Base-by-base conservation (phyloP, 768 basidiomycete genomes). In the Phlebiopsis flavidoalba region DNA sequence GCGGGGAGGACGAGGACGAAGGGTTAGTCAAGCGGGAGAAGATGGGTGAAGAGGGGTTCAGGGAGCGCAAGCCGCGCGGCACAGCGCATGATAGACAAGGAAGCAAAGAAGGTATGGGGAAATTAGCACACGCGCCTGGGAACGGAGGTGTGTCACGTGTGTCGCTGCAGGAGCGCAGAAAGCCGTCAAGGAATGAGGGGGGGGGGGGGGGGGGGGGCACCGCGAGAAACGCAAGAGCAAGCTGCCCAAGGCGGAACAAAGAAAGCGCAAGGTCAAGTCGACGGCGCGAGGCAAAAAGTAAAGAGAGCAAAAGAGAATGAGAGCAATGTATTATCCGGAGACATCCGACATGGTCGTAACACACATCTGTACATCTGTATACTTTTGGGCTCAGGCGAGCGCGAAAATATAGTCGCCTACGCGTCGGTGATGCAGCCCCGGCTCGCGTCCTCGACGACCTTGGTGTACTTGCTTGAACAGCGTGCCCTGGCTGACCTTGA, bases 181-280 rank as follows among this genome's bases (percentile, higher is more conserved):
- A 70, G 86, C 87, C 4, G 84, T 82, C 26, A 98, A 98, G 72
- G 88, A 86, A n/a, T n/a, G n/a, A n/a, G n/a, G n/a, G n/a, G n/a
- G n/a, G n/a, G n/a, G n/a, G n/a, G n/a, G n/a, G n/a, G n/a, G n/a
- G n/a, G n/a, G 58, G 91, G 92, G 72, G 87, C 90, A n/a, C 43
- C 82, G 87, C 68, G 95, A 97, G 76, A 90, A 83, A 72, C 81
- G 96, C 63, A 93, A 94, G 73, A 80, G 83, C 66, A 98, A 98
- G 77, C 93, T 98, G 80, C 91, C 95, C 50, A 98, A 98, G 71
- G 86, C 89, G 46, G 93, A 96, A n/a, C n/a, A n/a, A 75, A 98
- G 98, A 79, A 93, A 93, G 77, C 82, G 85, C 46, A 83, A 83
- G 64, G 81, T 98, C 66, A 97, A 93, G 67, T 47, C 65, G 65